phyloP scores from a whole-genome alignment of 331 rosid genomes.

The Quercus phellos region DNA sequence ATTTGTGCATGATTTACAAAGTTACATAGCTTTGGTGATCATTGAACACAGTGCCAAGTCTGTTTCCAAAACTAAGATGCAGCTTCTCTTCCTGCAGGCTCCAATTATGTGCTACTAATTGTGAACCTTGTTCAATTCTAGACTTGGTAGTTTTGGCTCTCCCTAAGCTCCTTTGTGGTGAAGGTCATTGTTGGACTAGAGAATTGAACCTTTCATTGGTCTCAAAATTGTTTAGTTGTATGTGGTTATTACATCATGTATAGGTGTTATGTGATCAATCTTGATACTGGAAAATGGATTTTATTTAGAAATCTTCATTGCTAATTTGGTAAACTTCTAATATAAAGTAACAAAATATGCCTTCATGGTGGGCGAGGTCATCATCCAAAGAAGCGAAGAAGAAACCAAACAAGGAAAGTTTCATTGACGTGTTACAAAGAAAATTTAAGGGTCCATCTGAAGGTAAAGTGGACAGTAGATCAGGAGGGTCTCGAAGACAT shows the following conservation, averaged over 20 bases:
- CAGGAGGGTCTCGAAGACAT: slow-evolving; percentile 59
- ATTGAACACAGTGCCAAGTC: neutral
- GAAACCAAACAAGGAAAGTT: slow-evolving; percentile 74
- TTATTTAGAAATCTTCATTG: slow-evolving; percentile 21
- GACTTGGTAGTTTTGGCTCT: slow-evolving; percentile 26
- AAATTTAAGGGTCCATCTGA: slow-evolving; percentile 72
- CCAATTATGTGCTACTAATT: slow-evolving; percentile 4
- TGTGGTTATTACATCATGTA: slow-evolving; percentile 13
- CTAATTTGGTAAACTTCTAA: slow-evolving; percentile 15
- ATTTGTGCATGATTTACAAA: neutral
- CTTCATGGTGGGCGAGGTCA: slow-evolving; percentile 84
- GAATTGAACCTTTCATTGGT: slow-evolving; percentile 6
- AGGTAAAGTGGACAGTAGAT: slow-evolving; percentile 47
- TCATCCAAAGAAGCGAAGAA: slow-evolving; percentile 83
- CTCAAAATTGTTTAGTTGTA: neutral
- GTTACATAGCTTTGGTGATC: neutral
- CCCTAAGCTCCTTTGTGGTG: slow-evolving; percentile 19
- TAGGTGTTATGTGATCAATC: slow-evolving; percentile 28
- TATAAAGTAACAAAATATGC: slow-evolving; percentile 53
- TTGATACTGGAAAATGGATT: slow-evolving; percentile 29
- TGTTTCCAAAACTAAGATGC: slow-evolving; percentile 1
- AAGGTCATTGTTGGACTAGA: slow-evolving; percentile 26
- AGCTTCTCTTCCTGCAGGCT: slow-evolving; percentile 38
- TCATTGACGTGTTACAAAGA: slow-evolving; percentile 70
- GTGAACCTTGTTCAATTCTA: slow-evolving; percentile 9